Percentiles rank a stretch among this genome's conserved stretches.
Conservation (phyloP, 192 early-diverging fungal genomes). For the Nowakowskiella sp. region DNA sequence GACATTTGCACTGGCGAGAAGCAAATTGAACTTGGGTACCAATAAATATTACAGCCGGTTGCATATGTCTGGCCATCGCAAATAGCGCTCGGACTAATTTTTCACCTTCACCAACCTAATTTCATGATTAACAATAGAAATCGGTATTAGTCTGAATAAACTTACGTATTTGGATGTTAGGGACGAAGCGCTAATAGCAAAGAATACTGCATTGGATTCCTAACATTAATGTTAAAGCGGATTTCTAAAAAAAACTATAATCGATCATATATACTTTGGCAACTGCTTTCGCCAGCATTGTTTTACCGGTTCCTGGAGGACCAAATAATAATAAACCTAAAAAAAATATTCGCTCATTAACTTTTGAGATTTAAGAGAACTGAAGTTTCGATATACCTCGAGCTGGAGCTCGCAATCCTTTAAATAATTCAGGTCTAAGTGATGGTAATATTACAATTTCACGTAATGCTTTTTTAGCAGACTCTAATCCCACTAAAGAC, state of each 20-base stretch:
- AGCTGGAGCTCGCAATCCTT: constrained; percentile 43
- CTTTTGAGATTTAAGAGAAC: not conserved
- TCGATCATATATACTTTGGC: constrained; percentile 1
- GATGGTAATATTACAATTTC: constrained; percentile 52
- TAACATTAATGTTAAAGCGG: no score
- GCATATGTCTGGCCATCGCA: constrained; percentile 39
- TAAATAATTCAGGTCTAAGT: constrained; percentile 48
- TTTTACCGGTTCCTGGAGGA: constrained; percentile 48
- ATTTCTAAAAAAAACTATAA: constrained; percentile 34
- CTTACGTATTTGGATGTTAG: constrained; percentile 50
- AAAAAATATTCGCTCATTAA: no score
- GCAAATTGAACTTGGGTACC: no score
- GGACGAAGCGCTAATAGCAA: constrained; percentile 41
- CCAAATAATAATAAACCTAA: constrained; percentile 48
- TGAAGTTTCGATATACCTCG: constrained; percentile 5
- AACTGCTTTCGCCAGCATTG: constrained; percentile 45
- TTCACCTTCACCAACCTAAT: constrained; percentile 51
- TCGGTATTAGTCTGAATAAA: not conserved
- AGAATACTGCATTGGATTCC: constrained; percentile 47
- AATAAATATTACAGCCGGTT: constrained; percentile 49
- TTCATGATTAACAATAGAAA: no score
- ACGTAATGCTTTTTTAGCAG: constrained; percentile 38
- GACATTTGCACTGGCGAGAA: no score
- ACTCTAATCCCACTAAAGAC: constrained; percentile 41
- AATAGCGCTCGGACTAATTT: constrained; percentile 48